Evolutionary conservation across 257 asterid species (phyloP).

Genomic region (Eucommia ulmoides): DNA sequence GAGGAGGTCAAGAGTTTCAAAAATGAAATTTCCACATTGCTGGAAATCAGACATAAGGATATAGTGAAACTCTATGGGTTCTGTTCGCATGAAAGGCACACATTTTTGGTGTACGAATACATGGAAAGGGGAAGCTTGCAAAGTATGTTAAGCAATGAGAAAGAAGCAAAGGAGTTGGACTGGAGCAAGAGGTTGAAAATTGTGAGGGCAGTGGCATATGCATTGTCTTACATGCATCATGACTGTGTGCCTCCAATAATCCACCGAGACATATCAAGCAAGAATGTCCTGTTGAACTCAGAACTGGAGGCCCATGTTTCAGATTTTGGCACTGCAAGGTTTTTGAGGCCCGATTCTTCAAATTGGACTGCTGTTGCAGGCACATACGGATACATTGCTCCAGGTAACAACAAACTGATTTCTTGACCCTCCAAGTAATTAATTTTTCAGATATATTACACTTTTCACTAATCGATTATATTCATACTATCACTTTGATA

Average conservation of each 20-base stretch:
- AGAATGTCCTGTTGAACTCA: slow-evolving; percentile 15
- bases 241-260: slow-evolving; percentile 25
- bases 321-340: slow-evolving; percentile 32
- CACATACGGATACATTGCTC: slow-evolving; percentile 30
- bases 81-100: slow-evolving; percentile 7
- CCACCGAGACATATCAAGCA: slow-evolving; percentile 31
- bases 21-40: slow-evolving; percentile 20
- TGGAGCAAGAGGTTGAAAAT: slow-evolving; percentile 19
- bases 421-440: too few relatives aligned
- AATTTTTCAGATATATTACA: too few relatives aligned
- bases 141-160: slow-evolving; percentile 8
- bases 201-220: slow-evolving; percentile 19
- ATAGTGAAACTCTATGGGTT: slow-evolving; percentile 26
- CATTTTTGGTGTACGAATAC: slow-evolving; percentile 24
- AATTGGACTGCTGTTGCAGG: slow-evolving; percentile 26
- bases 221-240: slow-evolving; percentile 30
- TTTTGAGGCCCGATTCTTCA: slow-evolving; percentile 17
- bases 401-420: slow-evolving; percentile 14
- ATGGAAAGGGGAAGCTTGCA: slow-evolving; percentile 19
- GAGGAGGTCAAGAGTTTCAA: slow-evolving; percentile 4
- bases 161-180: slow-evolving; percentile 9
- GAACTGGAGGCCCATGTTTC: slow-evolving; percentile 24
- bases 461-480: too few relatives aligned
- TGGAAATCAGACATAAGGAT: slow-evolving; percentile 20
- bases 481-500: too few relatives aligned